Evolutionary conservation across 306 rosid species (phyloP).

Genomic region (Pyrus bretschneideri): DNA sequence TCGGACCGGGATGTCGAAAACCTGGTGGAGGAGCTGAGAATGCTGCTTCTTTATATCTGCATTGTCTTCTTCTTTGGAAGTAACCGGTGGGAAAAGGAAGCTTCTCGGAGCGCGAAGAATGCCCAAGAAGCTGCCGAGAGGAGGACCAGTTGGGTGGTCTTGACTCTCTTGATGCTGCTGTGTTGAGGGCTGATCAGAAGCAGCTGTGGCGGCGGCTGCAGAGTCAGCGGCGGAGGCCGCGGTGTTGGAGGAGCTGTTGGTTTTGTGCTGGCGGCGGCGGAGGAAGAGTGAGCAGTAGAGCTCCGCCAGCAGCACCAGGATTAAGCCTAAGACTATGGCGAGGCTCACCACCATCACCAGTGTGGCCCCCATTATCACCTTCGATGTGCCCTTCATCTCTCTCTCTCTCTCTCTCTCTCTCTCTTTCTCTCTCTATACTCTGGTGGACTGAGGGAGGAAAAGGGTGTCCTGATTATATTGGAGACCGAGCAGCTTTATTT

Average conservation of each 20-base stretch:
- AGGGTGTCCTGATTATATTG: constrained; percentile 20
- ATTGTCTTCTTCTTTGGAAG: constrained; percentile 30
- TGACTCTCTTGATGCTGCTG: constrained; percentile 21
- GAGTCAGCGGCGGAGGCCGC: not conserved
- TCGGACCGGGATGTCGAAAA: constrained; percentile 43
- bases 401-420: constrained; percentile 7
- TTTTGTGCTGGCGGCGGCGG: constrained; percentile 61
- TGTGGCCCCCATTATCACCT: constrained; percentile 81
- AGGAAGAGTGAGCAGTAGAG: constrained; percentile 89
- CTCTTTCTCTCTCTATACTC: not conserved
- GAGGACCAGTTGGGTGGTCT: constrained; percentile 15
- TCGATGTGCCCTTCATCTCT: constrained; percentile 82
- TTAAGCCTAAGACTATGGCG: constrained; percentile 71
- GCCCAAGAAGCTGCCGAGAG: constrained; percentile 47
- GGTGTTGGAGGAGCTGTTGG: constrained; percentile 8
- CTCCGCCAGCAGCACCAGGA: constrained; percentile 71
- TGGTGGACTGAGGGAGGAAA: constrained; percentile 17
- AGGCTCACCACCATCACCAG: constrained; percentile 76
- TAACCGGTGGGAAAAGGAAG: constrained; percentile 48
- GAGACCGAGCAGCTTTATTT: constrained; percentile 16
- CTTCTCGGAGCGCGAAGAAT: constrained; percentile 78
- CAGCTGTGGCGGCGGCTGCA: not conserved
- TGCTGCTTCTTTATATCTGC: constrained; percentile 29
- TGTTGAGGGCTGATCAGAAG: constrained; percentile 21
- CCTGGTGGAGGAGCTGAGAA: constrained; percentile 31